Evolutionary conservation across 208 protist species (phyloP).

Genomic region (Trypanosoma cruzi): DNA sequence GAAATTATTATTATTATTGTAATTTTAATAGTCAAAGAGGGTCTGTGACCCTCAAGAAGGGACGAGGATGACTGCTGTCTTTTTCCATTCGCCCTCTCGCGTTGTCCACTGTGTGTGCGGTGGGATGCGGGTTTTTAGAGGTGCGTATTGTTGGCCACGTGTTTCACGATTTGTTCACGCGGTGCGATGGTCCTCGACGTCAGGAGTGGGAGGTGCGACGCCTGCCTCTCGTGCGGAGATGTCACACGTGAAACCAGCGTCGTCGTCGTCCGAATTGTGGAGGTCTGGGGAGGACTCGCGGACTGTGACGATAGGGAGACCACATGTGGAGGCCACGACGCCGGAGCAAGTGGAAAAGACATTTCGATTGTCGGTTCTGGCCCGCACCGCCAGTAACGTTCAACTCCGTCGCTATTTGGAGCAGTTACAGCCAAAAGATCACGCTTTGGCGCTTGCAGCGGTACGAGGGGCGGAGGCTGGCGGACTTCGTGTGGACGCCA

Average conservation of each 20-base stretch:
- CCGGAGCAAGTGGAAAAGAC: slow-evolving; percentile 53
- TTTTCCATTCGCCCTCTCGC: slow-evolving; percentile 14
- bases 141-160: no score
- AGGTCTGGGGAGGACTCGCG: background rate
- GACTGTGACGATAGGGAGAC: slow-evolving; percentile 6
- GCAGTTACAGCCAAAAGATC: slow-evolving; percentile 49
- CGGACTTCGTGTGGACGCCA: slow-evolving; percentile 58
- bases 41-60: background rate
- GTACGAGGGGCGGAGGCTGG: slow-evolving; percentile 55
- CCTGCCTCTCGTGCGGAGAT: no score
- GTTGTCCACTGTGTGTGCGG: slow-evolving; percentile 13
- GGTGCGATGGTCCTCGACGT: no score
- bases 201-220: no score
- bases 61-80: background rate
- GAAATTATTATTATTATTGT: slow-evolving; percentile 32
- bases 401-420: slow-evolving; percentile 75
- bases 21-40: background rate
- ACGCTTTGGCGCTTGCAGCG: slow-evolving; percentile 56
- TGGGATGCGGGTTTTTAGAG: background rate
- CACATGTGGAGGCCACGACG: slow-evolving; percentile 13
- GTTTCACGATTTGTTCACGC: no score
- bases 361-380: slow-evolving; percentile 67
- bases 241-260: background rate
- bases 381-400: slow-evolving; percentile 79
- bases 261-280: slow-evolving; percentile 9